A percentile compares a stretch with the other conserved stretches of the same genome.
phyloP scores from a whole-genome alignment of 768 basidiomycete species.

The Leccinum subgranulosum region DNA sequence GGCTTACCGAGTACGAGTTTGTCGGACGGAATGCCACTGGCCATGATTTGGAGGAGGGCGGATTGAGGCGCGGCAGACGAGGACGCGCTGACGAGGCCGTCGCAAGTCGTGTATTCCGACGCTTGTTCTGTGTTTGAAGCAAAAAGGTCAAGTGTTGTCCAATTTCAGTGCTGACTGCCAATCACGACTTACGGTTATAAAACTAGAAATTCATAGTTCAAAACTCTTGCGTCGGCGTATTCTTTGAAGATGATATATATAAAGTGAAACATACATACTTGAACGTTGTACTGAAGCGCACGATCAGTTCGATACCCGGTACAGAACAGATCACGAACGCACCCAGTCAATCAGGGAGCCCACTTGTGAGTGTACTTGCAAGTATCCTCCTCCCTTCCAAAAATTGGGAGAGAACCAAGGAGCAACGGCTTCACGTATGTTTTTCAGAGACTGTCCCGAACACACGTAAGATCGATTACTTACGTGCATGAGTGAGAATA shows the following conservation, averaged over 20 bases:
- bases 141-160: background rate
- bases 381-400: constrained; percentile 42
- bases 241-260: background rate
- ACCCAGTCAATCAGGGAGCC: constrained; percentile 47
- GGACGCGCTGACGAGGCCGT: constrained; percentile 36
- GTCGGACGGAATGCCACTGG: constrained; percentile 53
- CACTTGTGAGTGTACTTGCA: constrained; percentile 35
- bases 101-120: constrained; percentile 36
- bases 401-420: constrained; percentile 38
- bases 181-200: constrained; percentile 16
- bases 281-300: constrained; percentile 39
- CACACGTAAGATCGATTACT: constrained; percentile 4
- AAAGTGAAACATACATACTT: constrained; percentile 19
- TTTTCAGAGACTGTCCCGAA: too few species aligned
- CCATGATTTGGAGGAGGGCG: constrained; percentile 45
- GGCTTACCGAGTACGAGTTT: constrained; percentile 82
- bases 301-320: background rate
- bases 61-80: constrained; percentile 40
- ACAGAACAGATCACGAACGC: background rate
- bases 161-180: too few species aligned
- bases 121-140: constrained; percentile 29
- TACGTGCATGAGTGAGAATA: constrained; percentile 35
- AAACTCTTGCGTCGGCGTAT: background rate
- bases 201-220: constrained; percentile 4
- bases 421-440: constrained; percentile 34